Evolutionary conservation across 495 filamentous ascomycete species (phyloP), one percentile per base, ranked within the genome.

Genomic region (Penicillium lividum): DNA sequence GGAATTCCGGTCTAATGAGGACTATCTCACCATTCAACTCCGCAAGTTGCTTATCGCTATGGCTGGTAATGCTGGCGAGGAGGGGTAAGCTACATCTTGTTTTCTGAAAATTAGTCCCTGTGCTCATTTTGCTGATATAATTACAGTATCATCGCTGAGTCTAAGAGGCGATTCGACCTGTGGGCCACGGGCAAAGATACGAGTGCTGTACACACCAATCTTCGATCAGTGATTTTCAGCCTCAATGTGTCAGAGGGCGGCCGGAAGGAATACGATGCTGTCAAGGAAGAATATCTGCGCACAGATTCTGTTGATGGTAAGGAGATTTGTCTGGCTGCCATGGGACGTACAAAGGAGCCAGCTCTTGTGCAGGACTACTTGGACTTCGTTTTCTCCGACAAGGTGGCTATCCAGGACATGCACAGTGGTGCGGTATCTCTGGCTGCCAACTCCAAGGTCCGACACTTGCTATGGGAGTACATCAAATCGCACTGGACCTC

Each of bases 231-330:
- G 1, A 82, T 96, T 54, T 97, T 94, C 81, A 84, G 84, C 44
- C 86, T 89, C 45, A 87, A 84, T n/a, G 78, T 97, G 31, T 82
- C 81, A 30, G 79, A 89, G 55, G 84, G 85, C 28, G 85, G 89
- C 49, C 76, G 80, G 7, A 65, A 81, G 8, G 86, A 84, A 54
- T 91, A 89, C 65, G 83, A 89, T 30, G 82, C 84, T 6, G 82
- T 98, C 31, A 89, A 92, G 76, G 78, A 90, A 8, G 90, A 96
- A 72, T 98, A 89, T 77, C 79, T 83, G 40, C 84, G 76, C 28
- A 95, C 91, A 1, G 87, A 87, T 34, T 87, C 92, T 7, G 85
- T 96, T 31, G 94, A 97, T 65, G 92, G 91, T 56, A 92, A 90
- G 72, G 93, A 98, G 65, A 89, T 93, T 53, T 86, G 85, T 63